These are phyloP conservation scores for barley (Hordeum vulgare) DNA, from an alignment of 176 grass and related monocot genomes.

Conservation along the genomic window DNA sequence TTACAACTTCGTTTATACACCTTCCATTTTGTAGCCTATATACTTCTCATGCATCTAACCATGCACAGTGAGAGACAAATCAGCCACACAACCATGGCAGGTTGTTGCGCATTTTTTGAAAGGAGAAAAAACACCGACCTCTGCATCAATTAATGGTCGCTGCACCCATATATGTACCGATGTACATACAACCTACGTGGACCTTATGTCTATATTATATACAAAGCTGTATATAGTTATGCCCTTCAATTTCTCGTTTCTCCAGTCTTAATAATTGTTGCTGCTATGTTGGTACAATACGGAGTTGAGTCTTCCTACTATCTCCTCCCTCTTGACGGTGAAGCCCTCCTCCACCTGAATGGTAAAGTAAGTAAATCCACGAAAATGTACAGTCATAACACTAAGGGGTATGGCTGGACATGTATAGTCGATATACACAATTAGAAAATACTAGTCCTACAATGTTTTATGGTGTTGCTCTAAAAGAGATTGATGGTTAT, in stretches of 20 bases:
- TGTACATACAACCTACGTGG: neutral
- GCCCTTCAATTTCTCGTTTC: neutral
- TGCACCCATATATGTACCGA: neutral
- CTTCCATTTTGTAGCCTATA: too few relatives aligned
- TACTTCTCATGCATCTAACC: too few relatives aligned
- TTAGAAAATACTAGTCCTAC: too few relatives aligned
- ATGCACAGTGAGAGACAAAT: too few relatives aligned
- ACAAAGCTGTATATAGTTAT: neutral
- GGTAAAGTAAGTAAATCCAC: neutral
- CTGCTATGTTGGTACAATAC: neutral
- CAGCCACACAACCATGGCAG: too few relatives aligned
- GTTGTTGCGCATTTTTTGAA: too few relatives aligned
- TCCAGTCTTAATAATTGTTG: neutral
- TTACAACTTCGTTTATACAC: too few relatives aligned
- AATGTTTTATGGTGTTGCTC: too few relatives aligned
- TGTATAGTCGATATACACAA: too few relatives aligned
- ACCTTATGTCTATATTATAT: neutral
- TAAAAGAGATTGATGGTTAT: too few relatives aligned
- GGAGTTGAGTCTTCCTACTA: constrained; percentile 12
- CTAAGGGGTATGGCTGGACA: neutral
- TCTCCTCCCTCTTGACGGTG: constrained; percentile 7
- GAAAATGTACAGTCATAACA: neutral
- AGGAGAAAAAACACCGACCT: too few relatives aligned
- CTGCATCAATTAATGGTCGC: too few relatives aligned
- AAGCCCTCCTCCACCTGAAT: constrained; percentile 26